Conservation (phyloP, 106 monocot genomes). For the Allium cepa region DNA sequence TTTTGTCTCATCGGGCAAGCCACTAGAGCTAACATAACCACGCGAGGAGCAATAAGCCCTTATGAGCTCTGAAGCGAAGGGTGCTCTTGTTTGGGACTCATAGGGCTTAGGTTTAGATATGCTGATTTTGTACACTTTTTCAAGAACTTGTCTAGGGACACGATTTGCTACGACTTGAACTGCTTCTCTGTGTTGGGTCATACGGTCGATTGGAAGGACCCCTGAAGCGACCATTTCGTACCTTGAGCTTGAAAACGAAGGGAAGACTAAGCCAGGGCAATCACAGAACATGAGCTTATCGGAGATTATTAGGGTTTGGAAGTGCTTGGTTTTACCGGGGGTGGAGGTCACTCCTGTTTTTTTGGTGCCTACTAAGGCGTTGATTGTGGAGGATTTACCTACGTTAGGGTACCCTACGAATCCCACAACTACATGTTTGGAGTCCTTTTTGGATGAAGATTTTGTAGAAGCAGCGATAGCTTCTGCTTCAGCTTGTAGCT, state of each 20-base stretch:
- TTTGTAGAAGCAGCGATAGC: conserved; percentile 10
- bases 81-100: conserved; percentile 56
- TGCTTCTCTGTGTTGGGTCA: conserved; percentile 75
- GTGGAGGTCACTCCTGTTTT: conserved; percentile 88
- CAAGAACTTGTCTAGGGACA: conserved; percentile 48
- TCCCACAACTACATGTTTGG: conserved; percentile 79
- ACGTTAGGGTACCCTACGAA: conserved; percentile 99
- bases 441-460: conserved; percentile 9
- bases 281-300: conserved; percentile 89
- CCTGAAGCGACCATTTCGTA: conserved; percentile 95
- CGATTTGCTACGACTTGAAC: conserved; percentile 76
- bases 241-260: conserved; percentile 90
- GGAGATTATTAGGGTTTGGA: conserved; percentile 91
- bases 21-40: conserved; percentile 73
- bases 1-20: conserved; percentile 84
- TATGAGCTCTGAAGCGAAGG: conserved; percentile 59
- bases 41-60: conserved; percentile 81
- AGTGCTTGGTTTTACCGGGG: conserved; percentile 97
- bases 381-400: conserved; percentile 95
- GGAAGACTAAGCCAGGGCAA: conserved; percentile 93
- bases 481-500: conserved; percentile 72
- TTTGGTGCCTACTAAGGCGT: conserved; percentile 88
- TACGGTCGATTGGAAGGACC: conserved; percentile 79
- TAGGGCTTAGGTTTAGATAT: conserved; percentile 81
- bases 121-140: conserved; percentile 59